Evolutionary conservation across 1,284 basidiomycete species (phyloP).

Genomic region (Thelephora terrestris): DNA sequence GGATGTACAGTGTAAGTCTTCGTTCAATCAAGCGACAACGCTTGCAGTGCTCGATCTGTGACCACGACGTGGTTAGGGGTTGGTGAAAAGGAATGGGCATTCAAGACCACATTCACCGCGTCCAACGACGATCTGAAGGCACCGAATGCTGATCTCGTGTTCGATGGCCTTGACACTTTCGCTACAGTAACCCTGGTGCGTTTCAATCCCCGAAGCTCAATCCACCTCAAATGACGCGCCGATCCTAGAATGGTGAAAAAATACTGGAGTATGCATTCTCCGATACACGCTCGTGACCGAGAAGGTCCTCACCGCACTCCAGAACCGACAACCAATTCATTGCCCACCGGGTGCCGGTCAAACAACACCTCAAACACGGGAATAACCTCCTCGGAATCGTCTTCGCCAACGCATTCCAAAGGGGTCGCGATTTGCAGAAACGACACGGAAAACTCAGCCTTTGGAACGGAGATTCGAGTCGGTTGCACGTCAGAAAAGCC

Average conservation of each 20-base stretch:
- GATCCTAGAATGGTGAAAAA: conserved; percentile 51
- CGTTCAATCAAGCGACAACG: neutral
- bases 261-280: conserved; percentile 44
- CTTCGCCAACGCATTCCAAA: conserved; percentile 63
- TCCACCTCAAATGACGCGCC: neutral
- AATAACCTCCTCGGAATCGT: conserved; percentile 58
- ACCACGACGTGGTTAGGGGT: conserved; percentile 49
- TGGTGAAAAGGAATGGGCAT: conserved; percentile 80
- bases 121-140: conserved; percentile 34
- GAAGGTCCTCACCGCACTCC: conserved; percentile 1
- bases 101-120: conserved; percentile 59
- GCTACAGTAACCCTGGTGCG: conserved; percentile 59
- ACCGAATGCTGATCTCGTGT: conserved; percentile 61
- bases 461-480: conserved; percentile 85
- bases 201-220: conserved; percentile 4
- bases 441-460: conserved; percentile 46
- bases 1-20: conserved; percentile 69
- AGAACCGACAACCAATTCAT: conserved; percentile 76
- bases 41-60: neutral
- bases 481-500: conserved; percentile 82
- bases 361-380: conserved; percentile 42
- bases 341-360: conserved; percentile 50
- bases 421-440: conserved; percentile 62
- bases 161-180: conserved; percentile 86
- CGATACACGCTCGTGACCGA: neutral